phyloP scores from a whole-genome alignment of 352 stramenopile species.

The Phytophthora sp. region DNA sequence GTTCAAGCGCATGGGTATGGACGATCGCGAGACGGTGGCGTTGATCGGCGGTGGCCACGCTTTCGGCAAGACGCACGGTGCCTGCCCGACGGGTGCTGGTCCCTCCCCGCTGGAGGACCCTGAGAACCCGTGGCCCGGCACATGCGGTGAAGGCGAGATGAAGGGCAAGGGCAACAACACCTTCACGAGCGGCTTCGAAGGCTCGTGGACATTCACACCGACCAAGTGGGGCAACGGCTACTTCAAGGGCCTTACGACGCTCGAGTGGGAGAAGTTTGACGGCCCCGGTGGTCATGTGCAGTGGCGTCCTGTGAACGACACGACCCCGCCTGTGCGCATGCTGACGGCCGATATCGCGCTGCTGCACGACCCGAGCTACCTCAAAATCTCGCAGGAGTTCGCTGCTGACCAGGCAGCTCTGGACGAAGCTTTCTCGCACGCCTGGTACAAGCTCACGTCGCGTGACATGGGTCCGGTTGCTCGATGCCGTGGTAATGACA shows the following conservation, averaged over 20 bases:
- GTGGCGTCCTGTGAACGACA: conserved; percentile 66
- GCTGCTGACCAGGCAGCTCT: conserved; percentile 62
- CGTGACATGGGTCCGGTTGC: conserved; percentile 61
- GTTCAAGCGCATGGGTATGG: conserved; percentile 94
- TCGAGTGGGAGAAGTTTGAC: conserved; percentile 88
- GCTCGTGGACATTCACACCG: conserved; percentile 87
- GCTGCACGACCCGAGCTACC: conserved; percentile 70
- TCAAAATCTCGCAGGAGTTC: conserved; percentile 70
- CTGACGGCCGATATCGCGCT: conserved; percentile 85
- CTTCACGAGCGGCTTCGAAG: conserved; percentile 85
- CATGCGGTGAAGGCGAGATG: conserved; percentile 45
- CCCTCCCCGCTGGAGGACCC: conserved; percentile 51
- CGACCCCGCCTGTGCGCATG: conserved; percentile 78
- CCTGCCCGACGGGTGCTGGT: conserved; percentile 53
- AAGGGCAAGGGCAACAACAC: conserved; percentile 73
- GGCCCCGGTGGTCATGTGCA: conserved; percentile 70
- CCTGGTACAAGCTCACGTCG: conserved; percentile 67
- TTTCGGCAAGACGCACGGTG: conserved; percentile 92
- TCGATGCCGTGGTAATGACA: conserved; percentile 48
- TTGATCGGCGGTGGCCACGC: conserved; percentile 92
- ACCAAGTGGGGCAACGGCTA: conserved; percentile 95
- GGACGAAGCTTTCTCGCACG: conserved; percentile 74
- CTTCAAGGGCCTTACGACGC: conserved; percentile 81
- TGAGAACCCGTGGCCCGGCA: conserved; percentile 59
- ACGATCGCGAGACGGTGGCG: conserved; percentile 94